phyloP scores from a whole-genome alignment of 345 rosid genomes.

The Sapria himalayana region DNA sequence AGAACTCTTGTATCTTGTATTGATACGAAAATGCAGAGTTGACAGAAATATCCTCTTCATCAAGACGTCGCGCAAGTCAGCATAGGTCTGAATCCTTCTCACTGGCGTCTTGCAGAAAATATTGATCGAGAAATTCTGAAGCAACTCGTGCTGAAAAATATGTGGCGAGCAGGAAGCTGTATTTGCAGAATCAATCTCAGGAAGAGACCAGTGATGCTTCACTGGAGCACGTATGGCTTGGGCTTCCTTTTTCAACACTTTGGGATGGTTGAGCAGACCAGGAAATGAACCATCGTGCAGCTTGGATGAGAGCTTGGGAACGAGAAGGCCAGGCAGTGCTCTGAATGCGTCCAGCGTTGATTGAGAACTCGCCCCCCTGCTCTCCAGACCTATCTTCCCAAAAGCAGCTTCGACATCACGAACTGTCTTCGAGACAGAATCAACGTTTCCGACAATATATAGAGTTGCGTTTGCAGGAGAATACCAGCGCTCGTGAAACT shows the following conservation, averaged over 20 bases:
- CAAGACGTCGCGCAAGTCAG: conserved; percentile 80
- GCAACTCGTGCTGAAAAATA: conserved; percentile 97
- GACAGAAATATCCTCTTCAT: conserved; percentile 98
- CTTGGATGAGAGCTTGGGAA: conserved; percentile 81
- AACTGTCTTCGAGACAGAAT: conserved; percentile 45
- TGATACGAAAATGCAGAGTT: conserved; percentile 94
- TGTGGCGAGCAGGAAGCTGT: conserved; percentile 51
- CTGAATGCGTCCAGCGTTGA: conserved; percentile 70
- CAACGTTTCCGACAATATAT: conserved; percentile 86
- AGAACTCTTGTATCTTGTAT: conserved; percentile 98
- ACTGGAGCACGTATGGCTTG: conserved; percentile 87
- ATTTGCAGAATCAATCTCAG: conserved; percentile 41
- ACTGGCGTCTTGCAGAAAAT: conserved; percentile 99
- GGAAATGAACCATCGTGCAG: conserved; percentile 40
- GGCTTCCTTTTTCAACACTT: conserved; percentile 52
- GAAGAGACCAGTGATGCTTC: conserved; percentile 88
- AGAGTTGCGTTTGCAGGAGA: conserved; percentile 94
- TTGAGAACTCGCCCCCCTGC: conserved; percentile 30
- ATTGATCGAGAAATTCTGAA: conserved; percentile 82
- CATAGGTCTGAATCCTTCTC: conserved; percentile 61
- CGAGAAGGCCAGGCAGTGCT: conserved; percentile 98
- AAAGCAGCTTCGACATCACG: conserved; percentile 66
- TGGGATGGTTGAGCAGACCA: conserved; percentile 38
- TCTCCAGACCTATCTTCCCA: conserved; percentile 45
- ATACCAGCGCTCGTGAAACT: conserved; percentile 98